Evolutionary conservation across 169 alveolate genomes (phyloP).

Genomic region (Amoebophrya sp.): DNA sequence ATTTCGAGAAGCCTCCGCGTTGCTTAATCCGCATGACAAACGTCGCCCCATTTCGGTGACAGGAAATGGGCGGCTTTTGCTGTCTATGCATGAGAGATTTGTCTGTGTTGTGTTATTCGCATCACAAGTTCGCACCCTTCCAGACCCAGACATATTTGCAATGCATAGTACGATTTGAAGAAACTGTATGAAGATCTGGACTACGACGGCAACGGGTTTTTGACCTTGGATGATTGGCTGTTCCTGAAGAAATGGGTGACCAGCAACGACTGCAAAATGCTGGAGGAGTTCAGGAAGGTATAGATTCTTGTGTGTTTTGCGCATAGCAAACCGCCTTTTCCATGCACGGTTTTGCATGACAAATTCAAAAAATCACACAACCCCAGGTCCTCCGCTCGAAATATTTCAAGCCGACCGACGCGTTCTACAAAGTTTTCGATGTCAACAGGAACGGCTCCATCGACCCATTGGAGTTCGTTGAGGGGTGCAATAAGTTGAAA

Average conservation of each 20-base stretch:
- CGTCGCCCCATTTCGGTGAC: no score
- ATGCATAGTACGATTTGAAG: no score
- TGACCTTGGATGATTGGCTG: neutral
- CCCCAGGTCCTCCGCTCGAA: neutral
- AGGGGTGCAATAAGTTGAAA: neutral
- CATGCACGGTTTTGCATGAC: neutral
- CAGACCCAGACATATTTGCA: no score
- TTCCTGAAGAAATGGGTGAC: conserved; percentile 6
- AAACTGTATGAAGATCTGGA: neutral
- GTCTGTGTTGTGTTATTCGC: no score
- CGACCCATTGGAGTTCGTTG: neutral
- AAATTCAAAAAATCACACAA: neutral
- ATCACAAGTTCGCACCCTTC: no score
- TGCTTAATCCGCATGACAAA: no score
- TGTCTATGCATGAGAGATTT: no score
- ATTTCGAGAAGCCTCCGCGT: no score
- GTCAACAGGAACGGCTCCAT: neutral
- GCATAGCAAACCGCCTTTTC: no score
- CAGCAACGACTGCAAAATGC: neutral
- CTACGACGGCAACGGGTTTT: conserved; percentile 17
- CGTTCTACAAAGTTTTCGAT: neutral
- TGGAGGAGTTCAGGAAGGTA: conserved; percentile 6
- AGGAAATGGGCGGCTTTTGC: no score
- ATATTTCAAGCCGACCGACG: conserved; percentile 15
- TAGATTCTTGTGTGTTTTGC: no score